Evolutionary conservation across 768 basidiomycete species (phyloP).

Genomic region (Suillus bovinus): DNA sequence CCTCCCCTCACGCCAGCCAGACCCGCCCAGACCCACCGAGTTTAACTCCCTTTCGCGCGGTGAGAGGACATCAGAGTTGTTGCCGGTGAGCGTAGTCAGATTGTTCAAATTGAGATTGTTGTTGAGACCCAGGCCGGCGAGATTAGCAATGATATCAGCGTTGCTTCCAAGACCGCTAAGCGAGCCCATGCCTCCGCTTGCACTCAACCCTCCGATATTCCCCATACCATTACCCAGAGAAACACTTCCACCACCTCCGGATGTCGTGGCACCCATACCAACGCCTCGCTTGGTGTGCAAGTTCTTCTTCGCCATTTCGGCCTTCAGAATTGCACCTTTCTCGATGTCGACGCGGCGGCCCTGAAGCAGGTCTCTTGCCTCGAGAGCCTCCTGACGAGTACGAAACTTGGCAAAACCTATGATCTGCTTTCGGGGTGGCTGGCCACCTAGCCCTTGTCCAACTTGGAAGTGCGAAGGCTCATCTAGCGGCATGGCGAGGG

Average conservation of each 20-base stretch:
- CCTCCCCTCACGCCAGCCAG: constrained; percentile 38
- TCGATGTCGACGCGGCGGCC: constrained; percentile 90
- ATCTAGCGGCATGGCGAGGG: constrained; percentile 32
- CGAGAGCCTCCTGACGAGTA: constrained; percentile 81
- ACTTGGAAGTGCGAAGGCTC: constrained; percentile 36
- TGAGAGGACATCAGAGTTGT: constrained; percentile 34
- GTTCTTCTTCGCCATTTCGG: constrained; percentile 99
- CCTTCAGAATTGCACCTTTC: constrained; percentile 90
- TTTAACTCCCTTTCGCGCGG: constrained; percentile 44
- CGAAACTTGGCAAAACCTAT: constrained; percentile 98
- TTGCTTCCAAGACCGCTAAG: constrained; percentile 28
- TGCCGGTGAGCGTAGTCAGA: constrained; percentile 24
- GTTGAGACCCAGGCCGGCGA: constrained; percentile 32
- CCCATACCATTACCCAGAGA: constrained; percentile 28
- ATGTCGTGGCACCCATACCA: constrained; percentile 52
- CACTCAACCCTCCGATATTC: constrained; percentile 24
- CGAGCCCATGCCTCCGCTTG: constrained; percentile 28
- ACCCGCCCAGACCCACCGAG: constrained; percentile 45
- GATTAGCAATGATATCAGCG: constrained; percentile 28
- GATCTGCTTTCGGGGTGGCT: constrained; percentile 86
- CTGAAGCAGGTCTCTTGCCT: constrained; percentile 85
- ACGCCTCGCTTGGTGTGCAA: constrained; percentile 92
- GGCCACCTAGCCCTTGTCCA: constrained; percentile 23
- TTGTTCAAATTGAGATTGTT: constrained; percentile 27
- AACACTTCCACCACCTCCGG: constrained; percentile 28